Evolutionary conservation across 2,329 filamentous ascomycete species (phyloP).

Genomic region (Alternaria angustiovoidea): DNA sequence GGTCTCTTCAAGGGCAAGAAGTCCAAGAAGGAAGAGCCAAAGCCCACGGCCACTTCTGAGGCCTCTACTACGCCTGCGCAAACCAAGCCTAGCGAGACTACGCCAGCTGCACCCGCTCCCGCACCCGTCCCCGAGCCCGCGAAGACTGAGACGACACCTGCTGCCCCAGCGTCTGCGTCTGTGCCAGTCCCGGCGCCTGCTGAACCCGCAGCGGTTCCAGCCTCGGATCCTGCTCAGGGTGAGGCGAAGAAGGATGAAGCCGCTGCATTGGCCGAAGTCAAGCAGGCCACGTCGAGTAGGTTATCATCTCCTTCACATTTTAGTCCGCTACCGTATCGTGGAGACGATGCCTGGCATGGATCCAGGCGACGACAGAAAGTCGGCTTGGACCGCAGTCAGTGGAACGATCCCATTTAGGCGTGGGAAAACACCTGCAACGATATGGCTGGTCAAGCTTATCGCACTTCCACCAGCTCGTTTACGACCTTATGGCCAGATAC

Average conservation of each 20-base stretch:
- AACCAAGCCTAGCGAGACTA: slow-evolving; percentile 46
- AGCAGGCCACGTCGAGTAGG: slow-evolving; percentile 48
- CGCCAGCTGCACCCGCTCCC: slow-evolving; percentile 42
- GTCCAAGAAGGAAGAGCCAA: slow-evolving; percentile 40
- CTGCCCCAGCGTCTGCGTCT: slow-evolving; percentile 15
- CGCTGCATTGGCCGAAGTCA: slow-evolving; percentile 42
- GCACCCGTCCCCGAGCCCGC: slow-evolving; percentile 31
- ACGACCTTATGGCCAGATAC: slow-evolving; percentile 10
- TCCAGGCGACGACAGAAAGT: slow-evolving; percentile 34
- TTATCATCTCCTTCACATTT: slow-evolving; percentile 26
- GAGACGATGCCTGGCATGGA: slow-evolving; percentile 24
- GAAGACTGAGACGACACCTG: slow-evolving; percentile 20
- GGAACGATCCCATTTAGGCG: slow-evolving; percentile 15
- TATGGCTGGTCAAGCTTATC: neutral
- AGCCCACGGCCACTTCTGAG: slow-evolving; percentile 37
- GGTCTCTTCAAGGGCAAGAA: slow-evolving; percentile 47
- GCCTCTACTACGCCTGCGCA: slow-evolving; percentile 31
- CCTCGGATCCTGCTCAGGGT: slow-evolving; percentile 23
- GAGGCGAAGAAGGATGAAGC: slow-evolving; percentile 40
- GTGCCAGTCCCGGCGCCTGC: slow-evolving; percentile 15
- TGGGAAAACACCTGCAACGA: neutral
- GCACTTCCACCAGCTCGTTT: neutral
- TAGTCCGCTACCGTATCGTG: slow-evolving; percentile 9
- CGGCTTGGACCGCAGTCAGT: slow-evolving; percentile 26
- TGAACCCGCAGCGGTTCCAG: slow-evolving; percentile 30